Evolutionary conservation across 2,329 filamentous ascomycete species (phyloP).

Genomic region (Nemania sp.): DNA sequence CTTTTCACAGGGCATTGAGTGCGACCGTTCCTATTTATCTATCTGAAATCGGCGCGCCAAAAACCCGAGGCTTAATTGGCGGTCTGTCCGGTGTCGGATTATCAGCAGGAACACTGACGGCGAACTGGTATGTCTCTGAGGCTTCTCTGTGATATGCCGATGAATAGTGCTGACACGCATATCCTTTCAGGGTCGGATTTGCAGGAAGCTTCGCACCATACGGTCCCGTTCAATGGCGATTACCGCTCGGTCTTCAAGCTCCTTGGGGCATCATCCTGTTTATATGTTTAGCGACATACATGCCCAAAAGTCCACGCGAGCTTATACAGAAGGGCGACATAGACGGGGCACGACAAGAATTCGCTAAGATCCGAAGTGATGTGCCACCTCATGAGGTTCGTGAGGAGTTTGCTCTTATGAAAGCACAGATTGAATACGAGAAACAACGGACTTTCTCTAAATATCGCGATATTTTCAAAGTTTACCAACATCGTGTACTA

Average conservation of each 20-base stretch:
- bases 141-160: too few species aligned
- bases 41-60: conserved; percentile 54
- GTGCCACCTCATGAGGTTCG: conserved; percentile 47
- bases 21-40: conserved; percentile 59
- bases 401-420: conserved; percentile 59
- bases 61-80: conserved; percentile 55
- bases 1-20: conserved; percentile 43
- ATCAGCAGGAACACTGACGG: conserved; percentile 57
- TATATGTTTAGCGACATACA: conserved; percentile 56
- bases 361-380: conserved; percentile 51
- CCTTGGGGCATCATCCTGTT: conserved; percentile 60
- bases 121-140: too few species aligned
- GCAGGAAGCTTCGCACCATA: conserved; percentile 57
- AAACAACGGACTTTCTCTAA: conserved; percentile 58
- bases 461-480: conserved; percentile 53
- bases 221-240: conserved; percentile 56
- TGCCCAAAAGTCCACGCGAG: conserved; percentile 59
- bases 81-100: conserved; percentile 58
- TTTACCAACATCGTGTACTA: conserved; percentile 55
- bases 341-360: conserved; percentile 52
- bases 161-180: too few species aligned
- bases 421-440: conserved; percentile 58
- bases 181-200: conserved; percentile 60
- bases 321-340: conserved; percentile 53
- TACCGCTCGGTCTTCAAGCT: conserved; percentile 58